Percentiles rank a stretch among this genome's conserved stretches.
Evolutionary conservation across 2,329 filamentous ascomycete genomes (phyloP).

Genomic region (Talaromyces marneffei): DNA sequence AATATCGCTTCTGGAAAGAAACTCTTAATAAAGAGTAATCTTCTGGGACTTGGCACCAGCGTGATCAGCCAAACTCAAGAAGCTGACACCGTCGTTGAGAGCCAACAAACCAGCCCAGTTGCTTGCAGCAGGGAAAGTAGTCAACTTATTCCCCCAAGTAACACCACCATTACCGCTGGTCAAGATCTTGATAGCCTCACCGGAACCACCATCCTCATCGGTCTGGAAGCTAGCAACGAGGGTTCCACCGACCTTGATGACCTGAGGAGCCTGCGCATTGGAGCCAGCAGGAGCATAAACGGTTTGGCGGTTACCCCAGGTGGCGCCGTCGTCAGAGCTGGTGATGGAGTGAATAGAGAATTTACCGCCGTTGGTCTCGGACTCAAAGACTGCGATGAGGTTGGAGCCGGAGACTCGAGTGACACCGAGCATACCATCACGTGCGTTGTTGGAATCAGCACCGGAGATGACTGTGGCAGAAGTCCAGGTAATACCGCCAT

Average conservation of each 20-base stretch:
- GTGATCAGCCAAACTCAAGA: conserved; percentile 3
- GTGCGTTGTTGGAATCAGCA: neutral
- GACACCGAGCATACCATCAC: conserved; percentile 13
- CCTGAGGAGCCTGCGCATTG: conserved; percentile 10
- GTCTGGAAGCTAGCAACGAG: conserved; percentile 11
- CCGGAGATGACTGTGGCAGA: conserved; percentile 3
- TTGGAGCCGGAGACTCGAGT: neutral
- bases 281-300: conserved; percentile 5
- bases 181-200: conserved; percentile 6
- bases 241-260: conserved; percentile 10
- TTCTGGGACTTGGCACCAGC: conserved; percentile 4
- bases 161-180: conserved; percentile 8
- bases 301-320: conserved; percentile 6
- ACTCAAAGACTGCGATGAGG: conserved; percentile 9
- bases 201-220: conserved; percentile 4
- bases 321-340: conserved; percentile 6
- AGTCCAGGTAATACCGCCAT: conserved; percentile 9
- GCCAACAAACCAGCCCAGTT: conserved; percentile 10
- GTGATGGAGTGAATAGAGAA: conserved; percentile 10
- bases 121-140: neutral
- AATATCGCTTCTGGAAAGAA: no score
- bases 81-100: neutral
- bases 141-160: conserved; percentile 9
- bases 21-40: neutral
- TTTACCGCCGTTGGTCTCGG: neutral